Conservation (phyloP, 2,329 filamentous ascomycete genomes). For the Aspergillus brasiliensis region DNA sequence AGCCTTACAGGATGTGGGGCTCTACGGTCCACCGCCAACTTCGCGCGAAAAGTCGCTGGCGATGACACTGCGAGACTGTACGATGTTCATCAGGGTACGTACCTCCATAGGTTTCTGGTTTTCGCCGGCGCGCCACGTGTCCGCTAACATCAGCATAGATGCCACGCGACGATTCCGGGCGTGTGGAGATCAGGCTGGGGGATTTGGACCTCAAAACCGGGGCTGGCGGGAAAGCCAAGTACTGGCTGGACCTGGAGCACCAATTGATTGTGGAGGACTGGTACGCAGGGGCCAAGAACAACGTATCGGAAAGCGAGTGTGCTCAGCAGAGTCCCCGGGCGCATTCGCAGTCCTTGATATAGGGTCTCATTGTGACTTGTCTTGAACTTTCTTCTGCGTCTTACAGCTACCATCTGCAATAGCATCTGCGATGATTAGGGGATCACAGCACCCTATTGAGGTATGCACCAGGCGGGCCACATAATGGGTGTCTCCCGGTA, state of each 20-base stretch:
- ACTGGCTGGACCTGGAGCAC: slow-evolving; percentile 68
- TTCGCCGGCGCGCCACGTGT: not conserved
- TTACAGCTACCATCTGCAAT: not conserved
- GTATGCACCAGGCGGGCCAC: not conserved
- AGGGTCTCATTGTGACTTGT: slow-evolving; percentile 1
- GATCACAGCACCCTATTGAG: not conserved
- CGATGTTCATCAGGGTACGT: slow-evolving; percentile 67
- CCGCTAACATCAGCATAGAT: slow-evolving; percentile 29
- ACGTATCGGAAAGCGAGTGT: slow-evolving; percentile 34
- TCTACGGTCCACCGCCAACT: slow-evolving; percentile 38
- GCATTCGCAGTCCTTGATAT: slow-evolving; percentile 22
- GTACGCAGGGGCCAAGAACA: slow-evolving; percentile 55
- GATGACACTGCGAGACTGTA: slow-evolving; percentile 82
- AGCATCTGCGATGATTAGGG: not conserved
- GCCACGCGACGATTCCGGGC: slow-evolving; percentile 32
- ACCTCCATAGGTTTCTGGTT: not conserved
- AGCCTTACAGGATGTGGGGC: slow-evolving; percentile 36
- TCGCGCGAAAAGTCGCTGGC: slow-evolving; percentile 62
- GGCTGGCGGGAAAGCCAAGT: slow-evolving; percentile 62
- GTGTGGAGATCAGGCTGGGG: slow-evolving; percentile 60
- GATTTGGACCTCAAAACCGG: slow-evolving; percentile 78
- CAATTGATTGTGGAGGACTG: slow-evolving; percentile 68
- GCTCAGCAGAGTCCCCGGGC: slow-evolving; percentile 27
- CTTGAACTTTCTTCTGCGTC: not conserved
- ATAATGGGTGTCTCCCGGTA: not conserved